Conservation (phyloP, 106 monocot genomes). For the Allium fistulosum region DNA sequence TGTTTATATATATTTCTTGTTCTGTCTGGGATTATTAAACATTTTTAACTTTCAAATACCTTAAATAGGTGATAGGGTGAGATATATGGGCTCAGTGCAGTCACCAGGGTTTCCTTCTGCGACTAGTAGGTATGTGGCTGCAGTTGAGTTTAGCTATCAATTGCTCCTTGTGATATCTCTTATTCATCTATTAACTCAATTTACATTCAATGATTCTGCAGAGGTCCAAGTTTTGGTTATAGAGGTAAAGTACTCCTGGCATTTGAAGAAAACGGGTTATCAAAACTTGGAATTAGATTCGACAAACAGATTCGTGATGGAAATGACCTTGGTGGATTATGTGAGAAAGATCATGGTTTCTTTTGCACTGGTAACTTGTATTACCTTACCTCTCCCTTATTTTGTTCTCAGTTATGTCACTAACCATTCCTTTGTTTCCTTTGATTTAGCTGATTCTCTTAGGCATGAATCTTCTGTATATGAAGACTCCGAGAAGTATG, state of each 20-base stretch:
- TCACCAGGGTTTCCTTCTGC: constrained; percentile 45
- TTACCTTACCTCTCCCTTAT: constrained; percentile 2
- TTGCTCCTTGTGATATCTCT: not conserved
- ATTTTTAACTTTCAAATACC: not conserved
- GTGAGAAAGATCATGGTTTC: constrained; percentile 94
- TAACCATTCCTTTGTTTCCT: not conserved
- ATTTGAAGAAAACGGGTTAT: constrained; percentile 81
- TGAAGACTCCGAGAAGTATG: constrained; percentile 81
- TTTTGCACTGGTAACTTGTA: constrained; percentile 64
- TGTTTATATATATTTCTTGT: no score
- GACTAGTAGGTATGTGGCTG: constrained; percentile 31
- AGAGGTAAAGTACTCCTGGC: constrained; percentile 85
- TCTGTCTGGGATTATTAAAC: no score
- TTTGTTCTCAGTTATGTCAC: not conserved
- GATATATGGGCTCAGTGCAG: constrained; percentile 53
- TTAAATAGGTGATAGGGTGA: constrained; percentile 79
- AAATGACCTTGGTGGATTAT: constrained; percentile 89
- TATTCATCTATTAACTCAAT: not conserved
- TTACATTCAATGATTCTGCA: constrained; percentile 16
- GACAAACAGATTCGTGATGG: constrained; percentile 83
- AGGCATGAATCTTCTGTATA: constrained; percentile 51
- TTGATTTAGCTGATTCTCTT: constrained; percentile 58
- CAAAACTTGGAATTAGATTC: constrained; percentile 97
- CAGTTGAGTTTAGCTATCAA: not conserved
- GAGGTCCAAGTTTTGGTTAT: constrained; percentile 84